Percentiles rank a stretch among this genome's conserved stretches.
Conservation (phyloP, 176 grass and related monocot species). For the Cymbopogon citratus region DNA sequence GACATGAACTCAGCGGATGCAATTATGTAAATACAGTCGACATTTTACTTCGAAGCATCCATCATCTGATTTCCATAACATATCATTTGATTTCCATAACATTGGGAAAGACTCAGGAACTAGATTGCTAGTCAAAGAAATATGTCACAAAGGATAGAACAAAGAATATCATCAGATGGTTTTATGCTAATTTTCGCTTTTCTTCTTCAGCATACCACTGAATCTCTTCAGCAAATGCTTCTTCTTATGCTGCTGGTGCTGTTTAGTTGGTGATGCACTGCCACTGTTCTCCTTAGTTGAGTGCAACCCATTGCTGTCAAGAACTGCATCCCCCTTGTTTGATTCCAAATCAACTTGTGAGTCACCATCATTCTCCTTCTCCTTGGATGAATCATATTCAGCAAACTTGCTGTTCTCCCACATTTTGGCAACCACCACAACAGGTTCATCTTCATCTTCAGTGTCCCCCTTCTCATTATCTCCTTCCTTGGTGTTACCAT, state of each 20-base stretch:
- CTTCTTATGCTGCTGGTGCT: constrained; percentile 78
- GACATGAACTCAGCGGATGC: constrained; percentile 8
- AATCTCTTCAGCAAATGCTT: constrained; percentile 75
- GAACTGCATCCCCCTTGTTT: constrained; percentile 36
- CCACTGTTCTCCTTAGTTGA: constrained; percentile 26
- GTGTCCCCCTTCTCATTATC: constrained; percentile 33
- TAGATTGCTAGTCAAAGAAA: constrained; percentile 42
- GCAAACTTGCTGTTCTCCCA: constrained; percentile 52
- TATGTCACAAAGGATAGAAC: constrained; percentile 32
- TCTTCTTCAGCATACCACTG: constrained; percentile 83
- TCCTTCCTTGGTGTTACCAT: constrained; percentile 37
- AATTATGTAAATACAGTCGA: constrained; percentile 38
- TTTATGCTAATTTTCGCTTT: constrained; percentile 52
- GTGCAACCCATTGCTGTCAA: constrained; percentile 37
- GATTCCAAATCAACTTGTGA: constrained; percentile 56
- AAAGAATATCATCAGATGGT: constrained; percentile 14
- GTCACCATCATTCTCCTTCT: constrained; percentile 38
- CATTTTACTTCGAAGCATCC: constrained; percentile 38
- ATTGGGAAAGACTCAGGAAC: constrained; percentile 13
- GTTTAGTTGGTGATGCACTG: constrained; percentile 36
- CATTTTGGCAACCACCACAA: constrained; percentile 46
- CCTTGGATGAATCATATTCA: constrained; percentile 41
- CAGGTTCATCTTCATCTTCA: constrained; percentile 46
- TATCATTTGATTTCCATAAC: not conserved
- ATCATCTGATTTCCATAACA: constrained; percentile 12